These are phyloP conservation scores for Luffa acutangula DNA, from an alignment of 306 rosid species.

Conservation along the genomic window DNA sequence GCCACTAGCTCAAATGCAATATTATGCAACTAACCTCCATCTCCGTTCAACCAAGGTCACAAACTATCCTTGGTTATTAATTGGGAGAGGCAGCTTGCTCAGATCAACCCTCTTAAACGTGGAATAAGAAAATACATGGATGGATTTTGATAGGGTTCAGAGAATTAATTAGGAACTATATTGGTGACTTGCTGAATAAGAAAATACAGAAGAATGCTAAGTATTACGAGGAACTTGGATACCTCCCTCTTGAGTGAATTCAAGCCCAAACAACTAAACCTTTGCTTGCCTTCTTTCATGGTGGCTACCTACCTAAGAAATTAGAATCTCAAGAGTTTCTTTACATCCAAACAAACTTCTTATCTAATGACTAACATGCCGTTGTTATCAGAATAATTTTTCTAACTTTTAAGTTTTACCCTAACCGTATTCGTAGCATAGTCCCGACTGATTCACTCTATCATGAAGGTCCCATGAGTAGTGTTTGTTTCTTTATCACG, in stretches of 20 bases:
- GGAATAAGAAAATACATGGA: not conserved
- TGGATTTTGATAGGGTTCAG: not conserved
- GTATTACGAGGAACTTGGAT: not conserved
- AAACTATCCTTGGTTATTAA: not conserved
- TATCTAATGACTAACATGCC: not conserved
- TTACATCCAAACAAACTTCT: not conserved
- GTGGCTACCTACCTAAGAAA: not conserved
- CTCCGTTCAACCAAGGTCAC: not conserved
- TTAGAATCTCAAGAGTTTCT: not conserved
- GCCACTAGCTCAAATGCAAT: not conserved
- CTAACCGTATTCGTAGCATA: not conserved
- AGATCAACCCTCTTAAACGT: not conserved
- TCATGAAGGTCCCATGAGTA: not conserved
- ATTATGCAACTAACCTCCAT: not conserved
- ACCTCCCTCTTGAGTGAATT: not conserved
- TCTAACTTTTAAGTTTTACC: not conserved
- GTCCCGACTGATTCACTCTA: not conserved
- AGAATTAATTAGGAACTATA: not conserved
- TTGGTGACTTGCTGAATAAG: not conserved
- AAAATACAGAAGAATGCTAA: not conserved
- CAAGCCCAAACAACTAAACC: not conserved
- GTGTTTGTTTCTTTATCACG: not conserved
- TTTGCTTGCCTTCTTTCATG: not conserved
- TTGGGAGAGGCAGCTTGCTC: not conserved
- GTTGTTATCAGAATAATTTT: not conserved